Percentiles rank a stretch among this genome's conserved stretches.
These are phyloP conservation scores for Ustilago lituana DNA, from an alignment of 1,284 basidiomycete genomes.

Conservation along the genomic window DNA sequence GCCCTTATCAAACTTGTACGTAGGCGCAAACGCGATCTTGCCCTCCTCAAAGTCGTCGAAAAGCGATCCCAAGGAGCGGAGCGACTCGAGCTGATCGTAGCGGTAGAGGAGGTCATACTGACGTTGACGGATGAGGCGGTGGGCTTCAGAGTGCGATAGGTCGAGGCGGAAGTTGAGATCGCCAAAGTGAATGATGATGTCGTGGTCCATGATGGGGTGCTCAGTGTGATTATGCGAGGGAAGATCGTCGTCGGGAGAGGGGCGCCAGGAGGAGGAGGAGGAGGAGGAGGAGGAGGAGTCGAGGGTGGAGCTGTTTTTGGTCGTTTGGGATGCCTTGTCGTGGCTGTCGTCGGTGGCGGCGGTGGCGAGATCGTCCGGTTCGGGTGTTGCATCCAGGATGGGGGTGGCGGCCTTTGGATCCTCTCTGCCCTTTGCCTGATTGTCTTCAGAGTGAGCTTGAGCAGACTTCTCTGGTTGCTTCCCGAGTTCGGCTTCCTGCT, in stretches of 20 bases:
- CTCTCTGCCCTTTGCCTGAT: too few relatives aligned
- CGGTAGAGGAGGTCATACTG: conserved; percentile 72
- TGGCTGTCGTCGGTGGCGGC: too few relatives aligned
- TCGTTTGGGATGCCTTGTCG: too few relatives aligned
- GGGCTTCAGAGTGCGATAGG: conserved; percentile 82
- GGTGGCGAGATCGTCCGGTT: neutral
- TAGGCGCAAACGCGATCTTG: conserved; percentile 84
- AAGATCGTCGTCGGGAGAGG: neutral
- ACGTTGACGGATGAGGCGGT: conserved; percentile 66
- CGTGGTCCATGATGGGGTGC: conserved; percentile 34
- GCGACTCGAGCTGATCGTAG: conserved; percentile 72
- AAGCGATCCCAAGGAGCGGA: conserved; percentile 67
- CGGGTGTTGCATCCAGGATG: too few relatives aligned
- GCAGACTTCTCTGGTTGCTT: too few relatives aligned
- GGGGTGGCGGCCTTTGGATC: too few relatives aligned
- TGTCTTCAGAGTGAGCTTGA: too few relatives aligned
- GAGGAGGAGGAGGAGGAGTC: too few relatives aligned
- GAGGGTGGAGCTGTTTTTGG: too few relatives aligned
- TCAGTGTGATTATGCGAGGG: conserved; percentile 8
- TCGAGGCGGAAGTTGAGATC: conserved; percentile 95
- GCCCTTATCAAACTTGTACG: conserved; percentile 81
- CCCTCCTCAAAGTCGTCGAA: conserved; percentile 90
- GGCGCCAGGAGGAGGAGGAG: neutral
- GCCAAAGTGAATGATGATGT: conserved; percentile 84
- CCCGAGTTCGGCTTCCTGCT: neutral